Evolutionary conservation across 768 basidiomycete genomes (phyloP).

Genomic region (Termitomyces sp.): DNA sequence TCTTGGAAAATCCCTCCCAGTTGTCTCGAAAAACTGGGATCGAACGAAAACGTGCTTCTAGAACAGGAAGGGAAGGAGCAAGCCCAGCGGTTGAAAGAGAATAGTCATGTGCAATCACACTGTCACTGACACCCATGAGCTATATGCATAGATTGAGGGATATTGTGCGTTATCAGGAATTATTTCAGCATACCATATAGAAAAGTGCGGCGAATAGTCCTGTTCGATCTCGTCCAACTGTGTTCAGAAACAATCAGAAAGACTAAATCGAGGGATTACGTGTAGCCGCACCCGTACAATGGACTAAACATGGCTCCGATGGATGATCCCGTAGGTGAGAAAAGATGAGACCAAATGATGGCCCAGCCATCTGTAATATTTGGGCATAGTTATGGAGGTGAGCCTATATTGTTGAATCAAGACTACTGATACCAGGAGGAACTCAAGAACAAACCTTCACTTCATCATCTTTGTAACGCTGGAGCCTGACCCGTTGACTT

Average conservation of each 20-base stretch:
- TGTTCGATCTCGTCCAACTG: conserved; percentile 39
- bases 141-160: conserved; percentile 8
- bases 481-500: not conserved
- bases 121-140: conserved; percentile 34
- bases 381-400: conserved; percentile 24
- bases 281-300: conserved; percentile 33
- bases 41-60: conserved; percentile 25
- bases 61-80: conserved; percentile 22
- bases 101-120: conserved; percentile 35
- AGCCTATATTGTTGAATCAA: conserved; percentile 15
- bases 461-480: not conserved
- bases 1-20: conserved; percentile 26
- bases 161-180: not conserved
- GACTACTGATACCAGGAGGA: not conserved
- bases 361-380: conserved; percentile 24
- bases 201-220: conserved; percentile 31
- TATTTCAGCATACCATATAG: conserved; percentile 19
- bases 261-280: not conserved
- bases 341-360: conserved; percentile 28
- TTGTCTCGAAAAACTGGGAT: conserved; percentile 25
- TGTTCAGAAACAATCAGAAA: not conserved
- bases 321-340: conserved; percentile 31
- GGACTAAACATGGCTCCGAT: conserved; percentile 31
- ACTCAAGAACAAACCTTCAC: not conserved
- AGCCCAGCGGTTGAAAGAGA: conserved; percentile 31